Conservation (phyloP, 164 flowering plant species). For the Vitis labrusca region DNA sequence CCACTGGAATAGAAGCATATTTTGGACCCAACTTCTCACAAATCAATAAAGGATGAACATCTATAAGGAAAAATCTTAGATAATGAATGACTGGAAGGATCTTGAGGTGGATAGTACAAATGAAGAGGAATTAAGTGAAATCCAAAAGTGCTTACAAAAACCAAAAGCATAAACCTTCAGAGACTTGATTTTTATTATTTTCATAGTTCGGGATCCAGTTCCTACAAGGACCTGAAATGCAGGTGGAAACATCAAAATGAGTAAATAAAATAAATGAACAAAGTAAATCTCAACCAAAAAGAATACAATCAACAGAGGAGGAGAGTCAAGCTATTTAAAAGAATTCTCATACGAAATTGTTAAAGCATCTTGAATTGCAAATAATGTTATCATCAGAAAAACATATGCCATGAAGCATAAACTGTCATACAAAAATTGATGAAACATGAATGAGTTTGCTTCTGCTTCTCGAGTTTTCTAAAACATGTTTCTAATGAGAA, state of each 20-base stretch:
- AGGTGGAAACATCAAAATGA: background rate
- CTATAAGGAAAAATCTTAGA: constrained; percentile 29
- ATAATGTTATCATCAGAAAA: no score
- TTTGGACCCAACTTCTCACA: constrained; percentile 84
- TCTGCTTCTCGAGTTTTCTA: no score
- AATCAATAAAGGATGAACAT: constrained; percentile 75
- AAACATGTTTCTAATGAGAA: no score
- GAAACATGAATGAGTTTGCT: no score
- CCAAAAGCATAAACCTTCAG: constrained; percentile 92
- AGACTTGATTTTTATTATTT: constrained; percentile 69
- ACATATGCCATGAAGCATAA: no score
- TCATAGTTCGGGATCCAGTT: constrained; percentile 87
- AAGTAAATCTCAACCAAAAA: background rate
- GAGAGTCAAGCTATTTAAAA: no score
- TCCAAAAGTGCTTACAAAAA: constrained; percentile 65
- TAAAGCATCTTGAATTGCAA: no score
- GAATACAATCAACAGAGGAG: background rate
- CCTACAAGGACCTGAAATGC: constrained; percentile 83
- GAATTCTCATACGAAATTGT: no score
- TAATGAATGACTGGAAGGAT: background rate
- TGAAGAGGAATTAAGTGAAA: constrained; percentile 1
- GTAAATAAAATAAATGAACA: background rate
- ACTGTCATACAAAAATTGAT: no score
- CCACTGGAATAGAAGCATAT: constrained; percentile 63
- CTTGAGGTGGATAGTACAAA: background rate